A percentile compares a stretch with the other conserved stretches of the same genome.
phyloP scores from a whole-genome alignment of 2,329 filamentous ascomycete genomes.

The Beauveria sp. region DNA sequence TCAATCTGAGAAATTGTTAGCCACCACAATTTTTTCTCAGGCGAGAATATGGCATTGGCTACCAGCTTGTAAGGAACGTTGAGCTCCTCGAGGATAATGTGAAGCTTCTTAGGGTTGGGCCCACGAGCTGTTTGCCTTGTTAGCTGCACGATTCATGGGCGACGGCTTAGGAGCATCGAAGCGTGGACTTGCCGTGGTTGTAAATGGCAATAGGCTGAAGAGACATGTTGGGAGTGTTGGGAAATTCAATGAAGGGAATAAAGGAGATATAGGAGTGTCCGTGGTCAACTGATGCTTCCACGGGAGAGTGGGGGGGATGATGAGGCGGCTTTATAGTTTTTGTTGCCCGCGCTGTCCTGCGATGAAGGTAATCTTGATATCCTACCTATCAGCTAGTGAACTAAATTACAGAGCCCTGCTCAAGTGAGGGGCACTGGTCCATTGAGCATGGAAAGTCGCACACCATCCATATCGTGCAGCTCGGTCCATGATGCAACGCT shows the following conservation, averaged over 20 bases:
- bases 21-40: neutral
- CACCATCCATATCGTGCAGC: neutral
- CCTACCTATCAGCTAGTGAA: neutral
- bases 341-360: neutral
- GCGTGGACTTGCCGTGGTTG: constrained; percentile 6
- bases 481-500: neutral
- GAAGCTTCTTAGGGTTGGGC: constrained; percentile 15
- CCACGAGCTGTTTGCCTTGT: constrained; percentile 8
- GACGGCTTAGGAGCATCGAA: neutral
- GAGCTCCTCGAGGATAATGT: constrained; percentile 18
- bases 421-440: neutral
- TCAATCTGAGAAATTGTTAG: neutral
- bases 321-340: neutral
- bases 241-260: neutral
- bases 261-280: neutral
- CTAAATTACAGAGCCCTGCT: neutral
- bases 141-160: neutral
- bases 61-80: constrained; percentile 18
- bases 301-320: neutral
- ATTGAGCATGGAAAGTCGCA: neutral
- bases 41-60: neutral
- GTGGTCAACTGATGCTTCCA: neutral
- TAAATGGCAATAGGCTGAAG: constrained; percentile 10
- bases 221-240: constrained; percentile 7
- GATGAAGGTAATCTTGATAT: neutral